phyloP scores from a whole-genome alignment of 176 grass and related monocot species.

The Thinopyrum elongatum region DNA sequence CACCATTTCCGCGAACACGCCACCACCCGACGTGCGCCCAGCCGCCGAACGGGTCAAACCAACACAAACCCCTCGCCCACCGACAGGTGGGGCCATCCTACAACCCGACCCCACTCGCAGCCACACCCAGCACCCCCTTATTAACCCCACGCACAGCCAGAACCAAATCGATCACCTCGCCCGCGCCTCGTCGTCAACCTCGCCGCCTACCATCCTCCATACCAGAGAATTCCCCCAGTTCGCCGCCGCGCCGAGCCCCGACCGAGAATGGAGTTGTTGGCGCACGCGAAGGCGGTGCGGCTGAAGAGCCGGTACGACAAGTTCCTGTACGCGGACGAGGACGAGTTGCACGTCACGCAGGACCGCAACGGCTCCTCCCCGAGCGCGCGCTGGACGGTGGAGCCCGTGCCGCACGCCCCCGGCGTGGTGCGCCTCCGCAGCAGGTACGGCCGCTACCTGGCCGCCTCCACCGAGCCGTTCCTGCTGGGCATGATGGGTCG shows the following conservation, averaged over 20 bases:
- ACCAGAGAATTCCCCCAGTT: not conserved
- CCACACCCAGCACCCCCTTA: not conserved
- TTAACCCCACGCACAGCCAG: not conserved
- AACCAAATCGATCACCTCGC: too few species aligned
- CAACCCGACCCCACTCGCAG: not conserved
- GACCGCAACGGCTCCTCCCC: constrained; percentile 55
- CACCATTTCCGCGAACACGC: constrained; percentile 18
- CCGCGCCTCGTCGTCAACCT: not conserved
- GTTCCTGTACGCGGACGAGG: constrained; percentile 85
- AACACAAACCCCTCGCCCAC: not conserved
- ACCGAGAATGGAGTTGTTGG: constrained; percentile 59
- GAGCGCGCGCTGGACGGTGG: constrained; percentile 72
- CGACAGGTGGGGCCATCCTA: not conserved
- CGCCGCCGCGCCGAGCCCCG: not conserved
- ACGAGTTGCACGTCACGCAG: constrained; percentile 74
- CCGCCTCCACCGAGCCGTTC: constrained; percentile 69
- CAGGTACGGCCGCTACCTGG: constrained; percentile 74
- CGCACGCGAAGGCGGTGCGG: constrained; percentile 68
- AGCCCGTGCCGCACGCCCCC: constrained; percentile 22
- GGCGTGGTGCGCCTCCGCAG: constrained; percentile 46
- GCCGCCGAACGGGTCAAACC: constrained; percentile 16
- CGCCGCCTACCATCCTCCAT: not conserved
- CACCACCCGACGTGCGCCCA: not conserved
- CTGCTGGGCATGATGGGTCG: constrained; percentile 67
- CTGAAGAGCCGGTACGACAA: constrained; percentile 90